Conservation (phyloP, 2,329 filamentous ascomycete species). For the Hymenoscyphus repandus region DNA sequence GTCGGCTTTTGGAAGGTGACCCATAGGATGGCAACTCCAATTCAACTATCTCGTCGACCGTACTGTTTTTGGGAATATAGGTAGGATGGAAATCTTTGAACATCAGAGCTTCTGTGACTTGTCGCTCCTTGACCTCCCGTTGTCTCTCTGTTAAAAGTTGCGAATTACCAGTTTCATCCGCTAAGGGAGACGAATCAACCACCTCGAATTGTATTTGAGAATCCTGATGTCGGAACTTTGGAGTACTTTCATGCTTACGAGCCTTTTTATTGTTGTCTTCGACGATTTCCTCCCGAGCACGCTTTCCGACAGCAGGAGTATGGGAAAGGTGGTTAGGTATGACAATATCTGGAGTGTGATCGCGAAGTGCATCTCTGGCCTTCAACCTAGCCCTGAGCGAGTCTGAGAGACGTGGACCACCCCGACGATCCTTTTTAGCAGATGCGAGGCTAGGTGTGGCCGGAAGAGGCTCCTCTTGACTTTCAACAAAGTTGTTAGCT, state of each 20-base stretch:
- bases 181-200: slow-evolving; percentile 54
- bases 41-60: slow-evolving; percentile 19
- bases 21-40: slow-evolving; percentile 18
- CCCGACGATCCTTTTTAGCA: too few species aligned
- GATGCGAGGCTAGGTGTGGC: neutral
- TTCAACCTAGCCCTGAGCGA: too few species aligned
- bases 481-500: slow-evolving; percentile 37
- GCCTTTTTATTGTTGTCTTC: slow-evolving; percentile 33
- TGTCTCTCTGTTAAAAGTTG: slow-evolving; percentile 76
- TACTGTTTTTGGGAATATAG: slow-evolving; percentile 27
- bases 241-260: slow-evolving; percentile 35
- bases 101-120: slow-evolving; percentile 57
- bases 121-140: slow-evolving; percentile 69
- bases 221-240: slow-evolving; percentile 67
- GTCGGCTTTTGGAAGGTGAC: slow-evolving; percentile 19
- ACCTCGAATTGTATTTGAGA: slow-evolving; percentile 75
- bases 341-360: neutral
- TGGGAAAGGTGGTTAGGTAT: slow-evolving; percentile 19
- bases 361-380: too few species aligned
- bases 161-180: slow-evolving; percentile 51
- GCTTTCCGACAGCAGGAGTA: slow-evolving; percentile 14
- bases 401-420: too few species aligned
- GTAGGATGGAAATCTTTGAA: slow-evolving; percentile 65
- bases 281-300: slow-evolving; percentile 24
- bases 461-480: slow-evolving; percentile 17